Evolutionary conservation across 148 eudicot species (phyloP).

Genomic region (Camellia sinensis): DNA sequence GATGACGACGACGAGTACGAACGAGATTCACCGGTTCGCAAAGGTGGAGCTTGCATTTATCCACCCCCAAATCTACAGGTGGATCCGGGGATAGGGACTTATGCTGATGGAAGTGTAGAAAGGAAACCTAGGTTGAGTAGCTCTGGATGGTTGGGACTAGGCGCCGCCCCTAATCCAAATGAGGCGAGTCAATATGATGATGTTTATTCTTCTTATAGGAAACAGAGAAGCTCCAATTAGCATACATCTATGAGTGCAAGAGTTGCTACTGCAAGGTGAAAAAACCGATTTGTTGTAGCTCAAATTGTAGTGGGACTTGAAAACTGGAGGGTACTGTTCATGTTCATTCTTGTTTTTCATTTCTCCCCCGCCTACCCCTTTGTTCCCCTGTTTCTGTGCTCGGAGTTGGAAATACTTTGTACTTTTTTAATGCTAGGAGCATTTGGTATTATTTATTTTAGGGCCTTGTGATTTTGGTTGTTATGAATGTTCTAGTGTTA

Average conservation of each 20-base stretch:
- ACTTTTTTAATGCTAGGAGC: conserved; percentile 3
- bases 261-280: conserved; percentile 56
- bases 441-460: not conserved
- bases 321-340: not conserved
- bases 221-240: conserved; percentile 80
- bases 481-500: not conserved
- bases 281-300: not conserved
- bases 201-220: conserved; percentile 83
- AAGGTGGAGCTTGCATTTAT: conserved; percentile 97
- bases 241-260: conserved; percentile 85
- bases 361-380: not conserved
- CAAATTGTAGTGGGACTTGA: not conserved
- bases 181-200: conserved; percentile 93
- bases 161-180: conserved; percentile 68
- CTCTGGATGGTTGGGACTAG: conserved; percentile 83
- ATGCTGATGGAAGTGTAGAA: conserved; percentile 54
- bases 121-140: conserved; percentile 52
- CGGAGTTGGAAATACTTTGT: not conserved
- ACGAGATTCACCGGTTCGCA: conserved; percentile 68
- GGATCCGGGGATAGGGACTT: conserved; percentile 53
- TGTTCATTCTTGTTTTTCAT: not conserved
- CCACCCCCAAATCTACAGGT: conserved; percentile 76
- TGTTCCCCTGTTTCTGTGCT: not conserved
- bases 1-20: conserved; percentile 55
- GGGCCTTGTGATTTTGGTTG: not conserved